These are phyloP conservation scores for Botrytis deweyae DNA, from an alignment of 2,329 filamentous ascomycete genomes.

Conservation along the genomic window DNA sequence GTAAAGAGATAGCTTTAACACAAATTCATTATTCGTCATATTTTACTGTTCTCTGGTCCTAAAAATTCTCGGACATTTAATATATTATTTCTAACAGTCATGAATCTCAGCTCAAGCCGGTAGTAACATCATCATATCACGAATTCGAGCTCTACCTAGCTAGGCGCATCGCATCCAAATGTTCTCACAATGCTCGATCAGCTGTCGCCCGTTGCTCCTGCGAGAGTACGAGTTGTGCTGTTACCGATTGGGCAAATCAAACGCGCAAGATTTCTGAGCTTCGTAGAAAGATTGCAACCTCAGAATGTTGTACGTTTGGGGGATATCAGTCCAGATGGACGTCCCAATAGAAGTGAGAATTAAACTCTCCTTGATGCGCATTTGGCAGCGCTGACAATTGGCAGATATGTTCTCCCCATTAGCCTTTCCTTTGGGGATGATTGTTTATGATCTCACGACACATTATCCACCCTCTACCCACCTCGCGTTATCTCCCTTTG, in stretches of 20 bases:
- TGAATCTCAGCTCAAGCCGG: slow-evolving; percentile 3
- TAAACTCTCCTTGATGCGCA: not conserved
- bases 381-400: slow-evolving; percentile 29
- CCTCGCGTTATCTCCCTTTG: slow-evolving; percentile 79
- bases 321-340: slow-evolving; percentile 81
- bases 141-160: slow-evolving; percentile 20
- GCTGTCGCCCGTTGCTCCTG: slow-evolving; percentile 86
- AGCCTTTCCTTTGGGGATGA: slow-evolving; percentile 79
- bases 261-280: slow-evolving; percentile 73
- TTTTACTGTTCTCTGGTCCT: not conserved
- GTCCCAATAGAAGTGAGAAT: slow-evolving; percentile 79
- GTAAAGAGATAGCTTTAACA: not conserved
- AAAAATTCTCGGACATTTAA: slow-evolving; percentile 9
- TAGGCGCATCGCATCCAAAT: slow-evolving; percentile 42
- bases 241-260: slow-evolving; percentile 86
- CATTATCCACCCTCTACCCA: slow-evolving; percentile 78
- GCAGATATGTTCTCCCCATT: slow-evolving; percentile 91
- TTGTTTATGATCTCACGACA: slow-evolving; percentile 85
- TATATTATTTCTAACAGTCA: slow-evolving; percentile 1
- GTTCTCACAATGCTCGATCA: slow-evolving; percentile 79
- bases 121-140: not conserved
- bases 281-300: slow-evolving; percentile 72
- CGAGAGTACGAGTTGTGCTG: slow-evolving; percentile 83
- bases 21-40: not conserved
- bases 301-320: slow-evolving; percentile 82